These are phyloP conservation scores for Calophaca sinica DNA, from an alignment of 306 rosid genomes.

Conservation along the genomic window DNA sequence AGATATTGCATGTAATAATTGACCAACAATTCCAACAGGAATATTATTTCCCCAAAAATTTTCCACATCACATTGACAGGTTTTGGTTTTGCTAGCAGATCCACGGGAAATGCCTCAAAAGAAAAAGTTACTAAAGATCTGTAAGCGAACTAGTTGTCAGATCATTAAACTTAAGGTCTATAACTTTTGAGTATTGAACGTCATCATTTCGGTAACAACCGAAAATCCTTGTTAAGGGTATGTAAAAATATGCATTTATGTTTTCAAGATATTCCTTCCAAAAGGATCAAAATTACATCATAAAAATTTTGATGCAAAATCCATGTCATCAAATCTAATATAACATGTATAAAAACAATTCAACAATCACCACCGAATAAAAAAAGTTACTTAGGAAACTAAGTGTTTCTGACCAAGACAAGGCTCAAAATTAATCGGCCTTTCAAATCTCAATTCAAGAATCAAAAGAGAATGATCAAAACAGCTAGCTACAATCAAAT, in stretches of 20 bases:
- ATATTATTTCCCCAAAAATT: neutral
- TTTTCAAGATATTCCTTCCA: slow-evolving; percentile 25
- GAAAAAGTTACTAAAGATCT: neutral
- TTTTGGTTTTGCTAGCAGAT: neutral
- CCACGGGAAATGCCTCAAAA: neutral
- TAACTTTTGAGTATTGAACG: neutral
- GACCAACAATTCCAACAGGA: slow-evolving; percentile 25
- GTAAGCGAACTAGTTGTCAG: slow-evolving; percentile 11
- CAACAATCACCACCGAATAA: slow-evolving; percentile 11
- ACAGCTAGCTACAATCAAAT: slow-evolving; percentile 18
- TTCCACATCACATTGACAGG: slow-evolving; percentile 23
- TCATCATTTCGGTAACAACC: neutral
- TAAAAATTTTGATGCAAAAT: neutral
- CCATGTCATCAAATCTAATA: neutral
- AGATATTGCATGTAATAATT: neutral
- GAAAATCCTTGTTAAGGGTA: neutral
- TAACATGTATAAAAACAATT: neutral
- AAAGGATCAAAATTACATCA: neutral
- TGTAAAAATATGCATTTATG: slow-evolving; percentile 26
- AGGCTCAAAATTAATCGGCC: slow-evolving; percentile 4
- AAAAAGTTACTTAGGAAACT: neutral
- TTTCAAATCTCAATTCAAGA: slow-evolving; percentile 11
- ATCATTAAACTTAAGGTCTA: neutral
- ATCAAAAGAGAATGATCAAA: slow-evolving; percentile 14
- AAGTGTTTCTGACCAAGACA: neutral